These are phyloP conservation scores for Fragaria ananassa DNA, from an alignment of 306 rosid genomes.

Conservation along the genomic window DNA sequence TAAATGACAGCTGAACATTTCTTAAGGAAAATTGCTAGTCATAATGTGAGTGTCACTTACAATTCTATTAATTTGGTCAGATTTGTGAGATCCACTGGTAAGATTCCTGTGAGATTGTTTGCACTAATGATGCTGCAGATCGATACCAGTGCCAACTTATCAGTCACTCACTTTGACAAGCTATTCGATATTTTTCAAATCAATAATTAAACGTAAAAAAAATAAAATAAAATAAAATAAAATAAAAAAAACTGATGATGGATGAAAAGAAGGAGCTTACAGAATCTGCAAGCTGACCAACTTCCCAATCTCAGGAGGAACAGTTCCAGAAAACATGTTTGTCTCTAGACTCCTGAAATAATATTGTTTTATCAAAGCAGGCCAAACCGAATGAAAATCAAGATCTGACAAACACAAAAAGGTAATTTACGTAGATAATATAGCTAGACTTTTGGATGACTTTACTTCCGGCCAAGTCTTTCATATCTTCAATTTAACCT, in stretches of 20 bases:
- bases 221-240: no score
- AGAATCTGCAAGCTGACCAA: neutral
- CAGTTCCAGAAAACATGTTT: neutral
- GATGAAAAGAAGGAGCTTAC: neutral
- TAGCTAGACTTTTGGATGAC: no score
- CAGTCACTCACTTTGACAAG: neutral
- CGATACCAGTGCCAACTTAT: neutral
- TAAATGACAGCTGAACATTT: neutral
- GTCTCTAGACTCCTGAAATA: neutral
- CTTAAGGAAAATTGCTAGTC: neutral
- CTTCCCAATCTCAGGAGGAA: neutral
- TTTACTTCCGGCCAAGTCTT: no score
- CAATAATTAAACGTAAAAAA: neutral
- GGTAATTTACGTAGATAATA: no score
- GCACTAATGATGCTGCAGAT: constrained; percentile 14
- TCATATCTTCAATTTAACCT: no score
- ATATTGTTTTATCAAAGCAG: neutral
- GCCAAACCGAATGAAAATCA: neutral
- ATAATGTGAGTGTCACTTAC: constrained; percentile 1
- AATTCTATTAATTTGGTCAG: constrained; percentile 21
- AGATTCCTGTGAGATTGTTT: constrained; percentile 34
- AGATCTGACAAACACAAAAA: no score
- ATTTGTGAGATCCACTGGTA: constrained; percentile 9
- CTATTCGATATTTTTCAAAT: neutral
- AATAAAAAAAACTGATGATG: no score